Percentiles rank a stretch among this genome's conserved stretches.
phyloP scores from a whole-genome alignment of 305 asterid genomes.

The Lippia alba region DNA sequence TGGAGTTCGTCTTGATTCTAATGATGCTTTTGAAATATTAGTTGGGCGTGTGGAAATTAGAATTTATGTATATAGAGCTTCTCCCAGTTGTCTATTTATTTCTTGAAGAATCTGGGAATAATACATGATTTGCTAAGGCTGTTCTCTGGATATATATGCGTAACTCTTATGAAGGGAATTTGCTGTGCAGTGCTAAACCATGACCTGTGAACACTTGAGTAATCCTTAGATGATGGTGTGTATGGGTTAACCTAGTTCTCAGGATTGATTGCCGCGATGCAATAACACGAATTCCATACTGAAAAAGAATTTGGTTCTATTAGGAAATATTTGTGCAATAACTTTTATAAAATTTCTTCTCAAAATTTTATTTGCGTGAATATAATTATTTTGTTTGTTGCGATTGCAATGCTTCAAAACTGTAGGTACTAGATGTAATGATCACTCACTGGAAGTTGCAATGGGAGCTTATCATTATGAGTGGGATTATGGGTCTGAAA shows the following conservation, averaged over 20 bases:
- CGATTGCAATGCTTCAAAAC: neutral
- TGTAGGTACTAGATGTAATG: neutral
- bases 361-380: neutral
- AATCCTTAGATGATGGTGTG: neutral
- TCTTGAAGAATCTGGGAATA: neutral
- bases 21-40: neutral
- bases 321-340: neutral
- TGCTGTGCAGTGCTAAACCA: neutral
- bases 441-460: neutral
- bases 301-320: neutral
- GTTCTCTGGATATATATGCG: neutral
- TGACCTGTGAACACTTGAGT: neutral
- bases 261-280: neutral
- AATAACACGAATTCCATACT: neutral
- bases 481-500: neutral
- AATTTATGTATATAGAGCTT: neutral
- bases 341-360: neutral
- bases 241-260: slow-evolving; percentile 1
- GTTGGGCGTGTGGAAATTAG: slow-evolving; percentile 5
- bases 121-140: neutral
- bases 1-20: slow-evolving; percentile 13
- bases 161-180: neutral
- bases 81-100: neutral
- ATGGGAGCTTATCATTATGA: slow-evolving; percentile 1
- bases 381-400: neutral